Percentiles rank a stretch among this genome's conserved stretches.
Conservation (phyloP, 139 green algal species). For the Chlamydomonas schloesseri region DNA sequence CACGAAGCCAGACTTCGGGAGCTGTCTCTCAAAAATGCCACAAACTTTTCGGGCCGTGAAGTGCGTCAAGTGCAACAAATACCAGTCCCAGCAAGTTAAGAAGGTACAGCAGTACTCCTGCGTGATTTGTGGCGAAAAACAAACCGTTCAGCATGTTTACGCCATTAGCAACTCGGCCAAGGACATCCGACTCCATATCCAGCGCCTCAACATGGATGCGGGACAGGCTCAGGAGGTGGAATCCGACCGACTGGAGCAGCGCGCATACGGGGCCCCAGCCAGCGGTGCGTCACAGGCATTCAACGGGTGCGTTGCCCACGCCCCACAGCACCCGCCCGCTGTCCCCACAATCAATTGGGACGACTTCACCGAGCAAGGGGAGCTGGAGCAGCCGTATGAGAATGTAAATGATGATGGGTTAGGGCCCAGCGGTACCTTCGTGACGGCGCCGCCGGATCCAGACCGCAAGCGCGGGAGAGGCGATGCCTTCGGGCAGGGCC, state of each 20-base stretch:
- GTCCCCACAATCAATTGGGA: not conserved
- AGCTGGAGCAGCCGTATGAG: too few species aligned
- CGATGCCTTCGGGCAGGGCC: not conserved
- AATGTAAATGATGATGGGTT: not conserved
- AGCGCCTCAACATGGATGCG: conserved; percentile 14
- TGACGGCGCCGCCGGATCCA: conserved; percentile 1
- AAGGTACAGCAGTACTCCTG: conserved; percentile 44
- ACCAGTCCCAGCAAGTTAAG: conserved; percentile 37
- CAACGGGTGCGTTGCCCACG: not conserved
- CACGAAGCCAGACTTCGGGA: too few species aligned
- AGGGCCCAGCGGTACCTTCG: not conserved
- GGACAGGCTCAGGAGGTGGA: not conserved
- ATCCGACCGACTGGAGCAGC: not conserved
- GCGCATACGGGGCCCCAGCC: not conserved
- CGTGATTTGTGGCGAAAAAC: conserved; percentile 24
- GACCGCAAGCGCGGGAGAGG: not conserved
- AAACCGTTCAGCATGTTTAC: conserved; percentile 36
- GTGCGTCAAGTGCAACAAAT: conserved; percentile 27
- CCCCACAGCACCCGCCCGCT: accelerated
- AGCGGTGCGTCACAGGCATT: not conserved
- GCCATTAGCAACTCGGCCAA: conserved; percentile 21
- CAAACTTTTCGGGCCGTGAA: conserved; percentile 35
- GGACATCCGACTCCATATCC: conserved; percentile 29
- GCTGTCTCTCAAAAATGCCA: conserved; percentile 12
- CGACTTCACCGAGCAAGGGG: not conserved